These are phyloP conservation scores for Magnaporthiopsis rhizophila DNA, from an alignment of 2,329 filamentous ascomycete species.

Conservation along the genomic window DNA sequence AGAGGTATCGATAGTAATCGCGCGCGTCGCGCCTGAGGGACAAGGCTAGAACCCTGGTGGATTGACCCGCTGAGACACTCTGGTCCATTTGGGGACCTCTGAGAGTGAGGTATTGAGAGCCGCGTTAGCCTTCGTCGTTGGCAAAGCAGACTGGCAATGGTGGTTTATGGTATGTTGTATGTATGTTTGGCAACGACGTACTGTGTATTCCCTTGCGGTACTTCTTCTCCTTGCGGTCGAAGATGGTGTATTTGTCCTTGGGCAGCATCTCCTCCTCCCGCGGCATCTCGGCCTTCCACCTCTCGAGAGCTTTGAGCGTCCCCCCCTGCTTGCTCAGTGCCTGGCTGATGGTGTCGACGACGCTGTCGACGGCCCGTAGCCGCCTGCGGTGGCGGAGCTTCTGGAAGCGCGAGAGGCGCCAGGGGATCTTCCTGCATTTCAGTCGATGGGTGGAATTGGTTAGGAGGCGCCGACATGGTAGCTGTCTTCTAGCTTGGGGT, in stretches of 20 bases:
- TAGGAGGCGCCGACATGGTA: not conserved
- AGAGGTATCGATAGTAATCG: too few relatives aligned
- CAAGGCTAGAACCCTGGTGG: constrained; percentile 75
- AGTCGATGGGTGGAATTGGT: not conserved
- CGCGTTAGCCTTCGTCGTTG: not conserved
- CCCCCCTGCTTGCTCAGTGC: constrained; percentile 69
- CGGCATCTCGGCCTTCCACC: constrained; percentile 96
- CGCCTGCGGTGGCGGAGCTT: constrained; percentile 81
- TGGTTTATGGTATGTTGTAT: constrained; percentile 2
- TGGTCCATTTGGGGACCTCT: constrained; percentile 90
- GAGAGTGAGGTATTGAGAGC: constrained; percentile 6
- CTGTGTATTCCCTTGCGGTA: constrained; percentile 98
- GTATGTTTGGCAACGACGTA: constrained; percentile 45
- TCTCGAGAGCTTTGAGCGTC: constrained; percentile 68
- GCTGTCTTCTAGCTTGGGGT: too few relatives aligned
- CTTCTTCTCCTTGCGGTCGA: constrained; percentile 89
- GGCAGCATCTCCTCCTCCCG: constrained; percentile 92
- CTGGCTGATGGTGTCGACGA: constrained; percentile 75
- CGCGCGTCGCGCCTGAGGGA: too few relatives aligned
- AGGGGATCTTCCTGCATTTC: constrained; percentile 74
- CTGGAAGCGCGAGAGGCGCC: constrained; percentile 86
- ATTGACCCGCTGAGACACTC: constrained; percentile 88
- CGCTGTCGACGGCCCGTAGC: constrained; percentile 73
- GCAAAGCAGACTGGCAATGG: not conserved
- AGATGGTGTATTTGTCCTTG: constrained; percentile 96